Percentiles rank a stretch among this genome's conserved stretches.
Evolutionary conservation across 257 asterid species (phyloP).

Genomic region (Salvia hispanica): DNA sequence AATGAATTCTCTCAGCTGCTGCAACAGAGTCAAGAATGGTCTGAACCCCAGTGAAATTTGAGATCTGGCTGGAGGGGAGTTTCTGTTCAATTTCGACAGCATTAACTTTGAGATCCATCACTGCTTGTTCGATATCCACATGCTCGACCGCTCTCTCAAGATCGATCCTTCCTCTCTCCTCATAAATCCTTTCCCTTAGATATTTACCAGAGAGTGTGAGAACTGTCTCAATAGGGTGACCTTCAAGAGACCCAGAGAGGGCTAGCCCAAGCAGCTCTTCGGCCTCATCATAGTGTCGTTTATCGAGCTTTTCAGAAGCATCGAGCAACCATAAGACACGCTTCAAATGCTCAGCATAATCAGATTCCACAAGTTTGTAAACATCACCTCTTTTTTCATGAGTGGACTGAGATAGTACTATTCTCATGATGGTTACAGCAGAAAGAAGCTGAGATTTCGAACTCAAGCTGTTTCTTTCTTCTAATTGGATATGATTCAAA

Average conservation of each 20-base stretch:
- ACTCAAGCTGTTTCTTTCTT: background rate
- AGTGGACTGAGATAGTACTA: background rate
- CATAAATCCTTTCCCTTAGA: slow-evolving; percentile 39
- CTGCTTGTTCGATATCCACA: no score
- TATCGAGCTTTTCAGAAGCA: slow-evolving; percentile 36
- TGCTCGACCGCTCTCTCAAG: no score
- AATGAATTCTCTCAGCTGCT: no score
- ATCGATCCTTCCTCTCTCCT: slow-evolving; percentile 23
- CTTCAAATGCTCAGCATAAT: slow-evolving; percentile 13
- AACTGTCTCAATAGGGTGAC: slow-evolving; percentile 39
- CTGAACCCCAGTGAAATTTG: no score
- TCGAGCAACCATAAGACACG: slow-evolving; percentile 6
- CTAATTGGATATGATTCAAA: background rate
- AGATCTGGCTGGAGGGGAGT: no score
- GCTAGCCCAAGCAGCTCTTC: slow-evolving; percentile 28
- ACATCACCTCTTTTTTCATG: background rate
- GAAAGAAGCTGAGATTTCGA: background rate
- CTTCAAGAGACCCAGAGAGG: slow-evolving; percentile 26
- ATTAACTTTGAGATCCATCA: no score
- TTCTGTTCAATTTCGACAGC: no score
- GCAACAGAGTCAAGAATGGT: no score
- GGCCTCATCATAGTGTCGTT: slow-evolving; percentile 38
- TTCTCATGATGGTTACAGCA: slow-evolving; percentile 28
- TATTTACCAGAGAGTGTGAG: slow-evolving; percentile 35
- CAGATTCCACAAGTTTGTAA: background rate